Evolutionary conservation across 148 eudicot species (phyloP).

Genomic region (Heliamphora exappendiculata): DNA sequence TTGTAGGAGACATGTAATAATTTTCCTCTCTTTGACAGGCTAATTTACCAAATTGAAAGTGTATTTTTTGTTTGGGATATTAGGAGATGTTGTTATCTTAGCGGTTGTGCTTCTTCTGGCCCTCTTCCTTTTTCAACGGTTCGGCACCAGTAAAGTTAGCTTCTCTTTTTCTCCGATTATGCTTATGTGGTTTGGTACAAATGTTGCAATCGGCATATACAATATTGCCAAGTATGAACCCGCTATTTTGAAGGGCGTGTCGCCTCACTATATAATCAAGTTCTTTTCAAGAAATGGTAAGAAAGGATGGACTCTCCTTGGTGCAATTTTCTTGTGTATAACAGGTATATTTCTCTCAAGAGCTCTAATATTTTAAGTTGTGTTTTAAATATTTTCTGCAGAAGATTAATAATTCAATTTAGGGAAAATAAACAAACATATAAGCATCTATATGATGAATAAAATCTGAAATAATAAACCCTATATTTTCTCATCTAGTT

Average conservation of each 20-base stretch:
- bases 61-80: no score
- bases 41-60: no score
- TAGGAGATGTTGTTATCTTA: conserved; percentile 18
- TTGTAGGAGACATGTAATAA: no score
- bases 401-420: no score
- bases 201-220: conserved; percentile 19
- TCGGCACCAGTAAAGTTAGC: conserved; percentile 33
- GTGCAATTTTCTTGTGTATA: conserved; percentile 26
- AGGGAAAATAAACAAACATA: no score
- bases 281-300: conserved; percentile 21
- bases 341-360: conserved; percentile 15
- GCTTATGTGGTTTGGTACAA: conserved; percentile 23
- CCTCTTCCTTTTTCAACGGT: conserved; percentile 27
- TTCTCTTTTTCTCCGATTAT: conserved; percentile 32
- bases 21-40: no score
- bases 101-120: conserved; percentile 24
- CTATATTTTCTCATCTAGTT: background rate
- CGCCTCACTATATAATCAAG: conserved; percentile 24
- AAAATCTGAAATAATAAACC: no score
- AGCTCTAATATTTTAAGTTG: no score
- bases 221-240: conserved; percentile 22
- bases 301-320: conserved; percentile 23
- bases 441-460: no score
- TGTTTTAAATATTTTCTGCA: no score
- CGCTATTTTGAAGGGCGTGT: conserved; percentile 25